A percentile compares a stretch with the other conserved stretches of the same genome.
phyloP scores from a whole-genome alignment of 345 rosid species.

The Populus ilicifolia region DNA sequence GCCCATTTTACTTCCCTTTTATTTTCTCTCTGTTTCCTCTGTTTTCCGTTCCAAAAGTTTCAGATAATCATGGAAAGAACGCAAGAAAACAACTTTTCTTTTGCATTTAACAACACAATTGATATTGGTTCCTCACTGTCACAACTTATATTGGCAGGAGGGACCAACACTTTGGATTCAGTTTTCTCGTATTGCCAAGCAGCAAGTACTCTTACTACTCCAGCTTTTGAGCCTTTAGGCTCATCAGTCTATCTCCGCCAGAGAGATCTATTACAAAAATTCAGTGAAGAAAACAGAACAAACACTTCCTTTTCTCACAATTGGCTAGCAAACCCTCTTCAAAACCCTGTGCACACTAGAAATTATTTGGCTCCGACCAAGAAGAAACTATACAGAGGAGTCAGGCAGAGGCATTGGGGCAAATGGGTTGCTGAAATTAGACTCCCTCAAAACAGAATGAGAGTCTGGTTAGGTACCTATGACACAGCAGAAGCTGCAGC shows the following conservation, averaged over 20 bases:
- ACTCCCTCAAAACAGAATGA: conserved; percentile 88
- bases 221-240: conserved; percentile 50
- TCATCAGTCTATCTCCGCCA: conserved; percentile 85
- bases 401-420: conserved; percentile 98
- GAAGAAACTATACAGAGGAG: conserved; percentile 94
- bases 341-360: conserved; percentile 27
- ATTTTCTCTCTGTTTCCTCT: not conserved
- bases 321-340: conserved; percentile 20
- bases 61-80: conserved; percentile 24
- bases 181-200: conserved; percentile 65
- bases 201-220: conserved; percentile 10
- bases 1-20: conserved; percentile 13
- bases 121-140: conserved; percentile 63
- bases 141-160: conserved; percentile 66
- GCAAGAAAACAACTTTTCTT: conserved; percentile 36
- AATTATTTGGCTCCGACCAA: conserved; percentile 30
- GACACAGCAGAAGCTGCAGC: conserved; percentile 93
- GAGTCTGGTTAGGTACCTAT: conserved; percentile 95
- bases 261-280: conserved; percentile 66
- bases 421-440: conserved; percentile 99
- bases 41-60: not conserved
- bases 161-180: conserved; percentile 75
- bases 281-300: conserved; percentile 47
- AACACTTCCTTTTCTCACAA: not conserved
- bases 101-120: conserved; percentile 13